Evolutionary conservation across 108 stramenopile species (phyloP).

Genomic region (Nitzschia sp.): DNA sequence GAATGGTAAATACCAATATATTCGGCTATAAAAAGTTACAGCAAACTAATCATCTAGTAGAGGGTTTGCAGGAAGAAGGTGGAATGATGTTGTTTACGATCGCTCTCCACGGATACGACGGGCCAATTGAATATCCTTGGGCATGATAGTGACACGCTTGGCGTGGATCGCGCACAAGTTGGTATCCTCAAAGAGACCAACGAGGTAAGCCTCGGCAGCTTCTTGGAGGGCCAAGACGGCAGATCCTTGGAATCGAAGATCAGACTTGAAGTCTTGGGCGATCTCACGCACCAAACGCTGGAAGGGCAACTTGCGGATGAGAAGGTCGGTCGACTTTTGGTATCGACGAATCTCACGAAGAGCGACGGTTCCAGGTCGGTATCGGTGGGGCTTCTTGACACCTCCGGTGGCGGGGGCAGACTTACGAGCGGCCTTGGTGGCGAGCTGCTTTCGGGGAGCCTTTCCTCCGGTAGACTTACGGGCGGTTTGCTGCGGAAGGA

Average conservation of each 20-base stretch:
- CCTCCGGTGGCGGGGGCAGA: conserved; percentile 85
- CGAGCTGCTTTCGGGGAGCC: conserved; percentile 93
- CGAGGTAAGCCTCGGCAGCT: conserved; percentile 86
- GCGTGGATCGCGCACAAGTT: conserved; percentile 95
- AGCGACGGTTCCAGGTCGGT: conserved; percentile 86
- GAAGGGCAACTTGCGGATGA: conserved; percentile 96
- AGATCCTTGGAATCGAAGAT: conserved; percentile 91
- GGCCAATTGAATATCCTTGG: conserved; percentile 63
- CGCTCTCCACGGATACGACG: conserved; percentile 79
- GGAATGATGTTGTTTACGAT: conserved; percentile 41
- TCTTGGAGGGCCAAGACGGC: conserved; percentile 94
- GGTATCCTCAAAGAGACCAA: conserved; percentile 91
- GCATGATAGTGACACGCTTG: conserved; percentile 94
- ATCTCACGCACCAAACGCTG: conserved; percentile 90
- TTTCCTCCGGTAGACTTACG: conserved; percentile 98
- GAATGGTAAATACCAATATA: too few relatives aligned
- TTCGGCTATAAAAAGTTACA: not conserved
- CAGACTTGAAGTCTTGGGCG: conserved; percentile 86
- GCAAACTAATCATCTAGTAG: not conserved
- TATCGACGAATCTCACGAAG: conserved; percentile 95
- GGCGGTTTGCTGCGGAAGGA: conserved; percentile 82
- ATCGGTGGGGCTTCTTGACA: conserved; percentile 87
- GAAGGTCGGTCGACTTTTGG: conserved; percentile 92
- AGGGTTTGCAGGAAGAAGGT: not conserved
- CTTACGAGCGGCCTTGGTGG: conserved; percentile 92